These are phyloP conservation scores for Russula foetens DNA, from an alignment of 768 basidiomycete species.

Conservation along the genomic window DNA sequence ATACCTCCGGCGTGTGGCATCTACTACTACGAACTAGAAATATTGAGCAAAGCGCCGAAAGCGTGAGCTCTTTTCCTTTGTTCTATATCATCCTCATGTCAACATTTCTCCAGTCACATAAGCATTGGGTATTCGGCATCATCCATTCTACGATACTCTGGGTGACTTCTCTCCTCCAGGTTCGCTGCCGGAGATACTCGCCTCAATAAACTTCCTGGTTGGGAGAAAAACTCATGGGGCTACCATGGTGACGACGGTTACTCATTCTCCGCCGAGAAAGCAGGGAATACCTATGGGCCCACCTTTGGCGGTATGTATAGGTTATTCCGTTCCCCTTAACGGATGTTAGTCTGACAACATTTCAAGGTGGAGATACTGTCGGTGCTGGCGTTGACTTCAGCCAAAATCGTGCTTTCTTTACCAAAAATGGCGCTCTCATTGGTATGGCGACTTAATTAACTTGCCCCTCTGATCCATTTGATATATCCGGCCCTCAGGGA, in stretches of 20 bases:
- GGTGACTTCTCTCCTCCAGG: slow-evolving; percentile 29
- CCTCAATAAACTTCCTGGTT: slow-evolving; percentile 73
- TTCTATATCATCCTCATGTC: slow-evolving; percentile 19
- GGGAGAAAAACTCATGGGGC: slow-evolving; percentile 83
- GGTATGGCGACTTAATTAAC: slow-evolving; percentile 32
- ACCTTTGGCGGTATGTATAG: slow-evolving; percentile 64
- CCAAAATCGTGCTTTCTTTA: slow-evolving; percentile 74
- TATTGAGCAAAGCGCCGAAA: slow-evolving; percentile 71
- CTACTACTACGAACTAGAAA: slow-evolving; percentile 90
- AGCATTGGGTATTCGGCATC: slow-evolving; percentile 61
- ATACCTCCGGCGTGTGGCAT: slow-evolving; percentile 85
- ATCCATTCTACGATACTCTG: not conserved
- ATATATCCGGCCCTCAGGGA: slow-evolving; percentile 33
- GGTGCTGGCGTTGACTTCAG: slow-evolving; percentile 93
- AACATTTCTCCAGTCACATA: slow-evolving; percentile 46
- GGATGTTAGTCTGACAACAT: slow-evolving; percentile 13
- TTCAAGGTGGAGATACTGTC: slow-evolving; percentile 72
- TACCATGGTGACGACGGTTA: slow-evolving; percentile 89
- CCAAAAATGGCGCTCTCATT: slow-evolving; percentile 73
- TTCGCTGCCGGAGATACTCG: slow-evolving; percentile 61
- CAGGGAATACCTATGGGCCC: slow-evolving; percentile 66
- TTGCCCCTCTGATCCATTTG: slow-evolving; percentile 9
- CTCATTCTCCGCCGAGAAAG: slow-evolving; percentile 65
- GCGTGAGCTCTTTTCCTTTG: slow-evolving; percentile 43
- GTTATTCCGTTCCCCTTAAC: not conserved